Evolutionary conservation across 805 yeast genomes (phyloP), one percentile per base, ranked within the genome.

Genomic region (Nakazawaea laoshanensis): DNA sequence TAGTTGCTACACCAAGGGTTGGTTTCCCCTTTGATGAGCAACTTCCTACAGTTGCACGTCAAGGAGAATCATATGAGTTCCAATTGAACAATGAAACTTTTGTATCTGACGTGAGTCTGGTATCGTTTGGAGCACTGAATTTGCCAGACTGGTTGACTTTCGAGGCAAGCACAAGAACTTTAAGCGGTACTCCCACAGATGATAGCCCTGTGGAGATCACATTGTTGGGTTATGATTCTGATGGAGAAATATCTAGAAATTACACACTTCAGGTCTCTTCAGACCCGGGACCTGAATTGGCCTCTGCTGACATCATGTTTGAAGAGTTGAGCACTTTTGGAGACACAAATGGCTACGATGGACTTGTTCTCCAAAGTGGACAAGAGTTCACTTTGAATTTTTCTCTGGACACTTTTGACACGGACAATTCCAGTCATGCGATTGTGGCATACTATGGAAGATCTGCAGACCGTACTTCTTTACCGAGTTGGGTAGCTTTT

Each of bases 401-500:
- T 47, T 72, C 76, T 27, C 49, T 59, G 15, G 61, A 69, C 36
- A 71, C 82, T 7, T 92, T 88, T 50, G 53, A 61, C 8, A 48
- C 65, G 40, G 44, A 55, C 4, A 57, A 59, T 28, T 67, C 77
- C 3, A 56, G 62, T 19, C 57, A 70, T 35, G 48, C 62, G 2
- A 71, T 81, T 20, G 63, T 69, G 12, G 77, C 78, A 7, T 85
- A 81, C 57, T 82, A 84, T 49, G 96, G 96, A 14, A 70, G 81
- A 42, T 74, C 88, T n/a, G 57, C 65, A 10, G 86, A 84, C 52
- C 73, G 88, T 50, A 71, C 95, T 1, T 89, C 98, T 3, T 64
- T 92, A 36, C 98, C 98, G 24, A 79, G 74, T 49, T 92, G 98
- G 97, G 61, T 86, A 32, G 55, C 59, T 34, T 92, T 89, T 50